Evolutionary conservation across 2,329 filamentous ascomycete genomes (phyloP).

Genomic region (Hypoxylon sp.): DNA sequence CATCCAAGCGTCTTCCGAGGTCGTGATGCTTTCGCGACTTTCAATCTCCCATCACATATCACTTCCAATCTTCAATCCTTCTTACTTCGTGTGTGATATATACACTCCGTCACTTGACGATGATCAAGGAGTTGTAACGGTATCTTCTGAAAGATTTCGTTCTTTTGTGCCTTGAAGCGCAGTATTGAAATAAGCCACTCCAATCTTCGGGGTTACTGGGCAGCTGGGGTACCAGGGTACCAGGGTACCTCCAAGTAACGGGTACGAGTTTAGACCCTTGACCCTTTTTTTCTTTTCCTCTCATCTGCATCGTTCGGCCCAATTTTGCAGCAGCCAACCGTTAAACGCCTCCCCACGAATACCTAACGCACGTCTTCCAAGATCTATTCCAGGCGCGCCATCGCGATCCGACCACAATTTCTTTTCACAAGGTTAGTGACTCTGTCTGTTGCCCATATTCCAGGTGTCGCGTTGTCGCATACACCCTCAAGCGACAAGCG

Average conservation of each 20-base stretch:
- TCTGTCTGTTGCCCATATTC: conserved; percentile 6
- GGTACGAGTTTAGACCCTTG: conserved; percentile 9
- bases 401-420: conserved; percentile 33
- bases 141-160: conserved; percentile 17
- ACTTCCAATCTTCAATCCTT: conserved; percentile 12
- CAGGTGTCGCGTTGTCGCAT: conserved; percentile 1
- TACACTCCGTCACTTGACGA: not conserved
- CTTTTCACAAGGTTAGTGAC: conserved; percentile 34
- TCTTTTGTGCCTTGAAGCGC: conserved; percentile 13
- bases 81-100: conserved; percentile 3
- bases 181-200: conserved; percentile 12
- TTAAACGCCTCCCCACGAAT: conserved; percentile 28
- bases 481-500: not conserved
- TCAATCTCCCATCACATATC: conserved; percentile 2
- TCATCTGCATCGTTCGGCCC: conserved; percentile 34
- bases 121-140: conserved; percentile 13
- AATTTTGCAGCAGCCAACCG: conserved; percentile 29
- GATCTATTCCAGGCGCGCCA: conserved; percentile 33
- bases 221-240: too few relatives aligned
- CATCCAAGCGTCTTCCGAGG: not conserved
- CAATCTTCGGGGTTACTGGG: conserved; percentile 8
- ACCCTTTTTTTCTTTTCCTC: conserved; percentile 29
- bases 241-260: conserved; percentile 5
- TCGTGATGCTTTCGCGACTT: conserved; percentile 9
- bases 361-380: conserved; percentile 36